A percentile compares a stretch with the other conserved stretches of the same genome.
phyloP scores from a whole-genome alignment of 1,284 basidiomycete species.

The Puccinia horiana region DNA sequence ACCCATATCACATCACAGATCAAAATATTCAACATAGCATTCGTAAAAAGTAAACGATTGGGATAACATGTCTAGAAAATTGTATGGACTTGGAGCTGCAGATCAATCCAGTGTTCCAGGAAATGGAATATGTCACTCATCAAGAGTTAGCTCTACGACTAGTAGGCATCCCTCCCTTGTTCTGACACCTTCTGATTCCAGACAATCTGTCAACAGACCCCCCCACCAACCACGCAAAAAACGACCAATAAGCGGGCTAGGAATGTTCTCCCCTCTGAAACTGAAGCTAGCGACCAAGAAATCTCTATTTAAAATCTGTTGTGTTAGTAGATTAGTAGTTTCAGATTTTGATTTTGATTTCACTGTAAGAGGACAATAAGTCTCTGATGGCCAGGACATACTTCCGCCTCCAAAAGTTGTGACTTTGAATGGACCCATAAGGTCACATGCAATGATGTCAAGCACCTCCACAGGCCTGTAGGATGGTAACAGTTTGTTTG shows the following conservation, averaged over 20 bases:
- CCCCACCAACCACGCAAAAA: slow-evolving; percentile 11
- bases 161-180: slow-evolving; percentile 18
- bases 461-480: not conserved
- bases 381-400: slow-evolving; percentile 9
- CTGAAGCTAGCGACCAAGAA: slow-evolving; percentile 17
- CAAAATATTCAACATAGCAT: too few species aligned
- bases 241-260: not conserved
- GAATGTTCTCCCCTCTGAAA: not conserved
- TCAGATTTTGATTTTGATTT: not conserved
- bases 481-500: not conserved
- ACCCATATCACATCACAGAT: too few species aligned
- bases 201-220: slow-evolving; percentile 12
- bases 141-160: slow-evolving; percentile 6
- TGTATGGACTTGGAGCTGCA: not conserved
- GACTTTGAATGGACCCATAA: not conserved
- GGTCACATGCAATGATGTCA: not conserved
- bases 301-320: too few species aligned
- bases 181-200: too few species aligned
- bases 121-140: slow-evolving; percentile 18
- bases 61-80: slow-evolving; percentile 20
- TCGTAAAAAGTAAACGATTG: too few species aligned
- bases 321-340: not conserved
- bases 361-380: not conserved
- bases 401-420: not conserved
- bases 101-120: not conserved